phyloP scores from a whole-genome alignment of 2,329 filamentous ascomycete species.

The Penicillium sp. region DNA sequence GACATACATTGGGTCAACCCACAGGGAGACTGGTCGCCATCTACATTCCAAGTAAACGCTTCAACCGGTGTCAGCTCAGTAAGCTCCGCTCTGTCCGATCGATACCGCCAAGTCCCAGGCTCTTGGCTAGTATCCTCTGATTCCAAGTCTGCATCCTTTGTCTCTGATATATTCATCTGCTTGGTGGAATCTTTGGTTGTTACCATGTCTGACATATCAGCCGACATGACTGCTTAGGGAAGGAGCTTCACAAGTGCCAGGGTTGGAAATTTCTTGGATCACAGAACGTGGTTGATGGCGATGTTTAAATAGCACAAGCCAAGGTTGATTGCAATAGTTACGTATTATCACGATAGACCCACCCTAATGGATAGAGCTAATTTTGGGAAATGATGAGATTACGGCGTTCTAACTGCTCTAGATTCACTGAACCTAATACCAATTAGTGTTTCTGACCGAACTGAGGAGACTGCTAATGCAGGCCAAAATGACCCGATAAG shows the following conservation, averaged over 20 bases:
- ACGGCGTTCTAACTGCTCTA: neutral
- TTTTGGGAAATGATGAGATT: neutral
- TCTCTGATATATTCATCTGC: neutral
- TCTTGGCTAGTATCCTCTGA: slow-evolving; percentile 5
- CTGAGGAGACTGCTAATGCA: neutral
- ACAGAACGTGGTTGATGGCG: neutral
- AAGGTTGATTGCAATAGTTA: neutral
- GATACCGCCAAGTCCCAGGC: slow-evolving; percentile 4
- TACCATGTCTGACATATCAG: neutral
- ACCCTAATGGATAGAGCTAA: neutral
- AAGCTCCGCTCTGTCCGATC: slow-evolving; percentile 19
- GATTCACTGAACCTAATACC: neutral
- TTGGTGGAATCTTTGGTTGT: neutral
- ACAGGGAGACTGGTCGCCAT: slow-evolving; percentile 41
- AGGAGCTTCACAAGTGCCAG: neutral
- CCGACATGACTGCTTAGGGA: neutral
- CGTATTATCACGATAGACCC: neutral
- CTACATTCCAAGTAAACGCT: slow-evolving; percentile 40
- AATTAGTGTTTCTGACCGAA: neutral
- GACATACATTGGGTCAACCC: slow-evolving; percentile 6
- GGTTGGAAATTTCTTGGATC: neutral
- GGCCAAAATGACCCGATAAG: neutral
- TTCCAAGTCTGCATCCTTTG: slow-evolving; percentile 4
- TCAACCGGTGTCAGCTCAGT: slow-evolving; percentile 36
- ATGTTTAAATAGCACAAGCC: neutral